Conservation (phyloP, 169 alveolate genomes). For the Eimeria falciformis region DNA sequence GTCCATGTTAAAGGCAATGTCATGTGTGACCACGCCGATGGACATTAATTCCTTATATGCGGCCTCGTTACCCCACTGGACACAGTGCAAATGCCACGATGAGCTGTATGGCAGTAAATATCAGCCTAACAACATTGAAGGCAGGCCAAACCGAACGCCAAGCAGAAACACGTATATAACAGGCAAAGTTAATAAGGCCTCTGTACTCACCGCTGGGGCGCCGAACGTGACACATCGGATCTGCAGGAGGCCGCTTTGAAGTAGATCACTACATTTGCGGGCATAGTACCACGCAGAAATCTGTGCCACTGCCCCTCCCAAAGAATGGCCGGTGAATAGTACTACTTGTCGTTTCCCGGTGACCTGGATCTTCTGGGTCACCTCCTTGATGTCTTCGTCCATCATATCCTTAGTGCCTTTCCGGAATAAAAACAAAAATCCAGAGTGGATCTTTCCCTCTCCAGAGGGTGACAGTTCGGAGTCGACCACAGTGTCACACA, state of each 20-base stretch:
- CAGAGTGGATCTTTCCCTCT: conserved; percentile 38
- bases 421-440: conserved; percentile 39
- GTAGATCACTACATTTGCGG: conserved; percentile 7
- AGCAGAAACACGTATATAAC: neutral
- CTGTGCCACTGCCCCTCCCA: conserved; percentile 64
- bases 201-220: conserved; percentile 56
- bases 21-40: conserved; percentile 42
- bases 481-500: conserved; percentile 39
- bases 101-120: neutral
- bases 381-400: conserved; percentile 30
- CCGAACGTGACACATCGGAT: conserved; percentile 59
- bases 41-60: conserved; percentile 44
- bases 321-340: conserved; percentile 67
- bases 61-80: conserved; percentile 58
- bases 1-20: conserved; percentile 47
- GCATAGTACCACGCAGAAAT: conserved; percentile 65
- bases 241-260: conserved; percentile 19
- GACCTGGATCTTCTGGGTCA: neutral
- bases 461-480: conserved; percentile 49
- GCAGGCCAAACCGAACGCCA: neutral
- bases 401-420: neutral
- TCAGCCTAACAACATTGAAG: neutral
- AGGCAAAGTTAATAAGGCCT: neutral
- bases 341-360: conserved; percentile 56
- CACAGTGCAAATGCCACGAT: neutral